Conservation (phyloP, 495 filamentous ascomycete species). For the Hypoxylon crocopeplum region DNA sequence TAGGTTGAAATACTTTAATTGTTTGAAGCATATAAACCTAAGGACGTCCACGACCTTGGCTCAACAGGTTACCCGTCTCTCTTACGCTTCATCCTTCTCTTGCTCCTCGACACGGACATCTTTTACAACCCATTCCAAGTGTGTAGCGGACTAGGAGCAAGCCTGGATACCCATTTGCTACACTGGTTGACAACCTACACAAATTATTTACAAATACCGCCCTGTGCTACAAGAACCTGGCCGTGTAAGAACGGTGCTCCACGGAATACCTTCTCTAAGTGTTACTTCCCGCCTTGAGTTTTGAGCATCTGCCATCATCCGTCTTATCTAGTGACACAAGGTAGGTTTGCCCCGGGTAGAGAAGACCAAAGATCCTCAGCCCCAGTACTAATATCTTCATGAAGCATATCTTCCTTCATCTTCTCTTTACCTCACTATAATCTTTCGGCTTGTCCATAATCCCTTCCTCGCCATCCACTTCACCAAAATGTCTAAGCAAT, state of each 20-base stretch:
- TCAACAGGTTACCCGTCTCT: too few relatives aligned
- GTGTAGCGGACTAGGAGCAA: too few relatives aligned
- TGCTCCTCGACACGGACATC: too few relatives aligned
- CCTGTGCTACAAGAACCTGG: neutral
- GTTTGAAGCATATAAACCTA: too few relatives aligned
- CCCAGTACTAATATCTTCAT: neutral
- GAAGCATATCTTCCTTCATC: constrained; percentile 3
- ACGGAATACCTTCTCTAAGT: neutral
- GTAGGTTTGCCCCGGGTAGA: constrained; percentile 2
- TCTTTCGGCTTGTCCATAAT: neutral
- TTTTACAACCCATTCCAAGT: too few relatives aligned
- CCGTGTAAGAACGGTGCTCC: neutral
- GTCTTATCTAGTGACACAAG: neutral
- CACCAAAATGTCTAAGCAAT: constrained; percentile 3
- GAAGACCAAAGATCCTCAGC: neutral
- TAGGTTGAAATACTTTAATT: too few relatives aligned
- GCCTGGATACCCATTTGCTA: too few relatives aligned
- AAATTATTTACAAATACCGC: neutral
- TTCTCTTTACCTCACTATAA: neutral
- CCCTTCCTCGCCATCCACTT: neutral
- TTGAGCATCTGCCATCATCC: constrained; percentile 1
- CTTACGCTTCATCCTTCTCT: too few relatives aligned
- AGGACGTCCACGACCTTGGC: too few relatives aligned
- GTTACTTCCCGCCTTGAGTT: neutral
- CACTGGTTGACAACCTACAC: too few relatives aligned